Conservation (phyloP, 345 rosid species). For the Eucalyptus tenuipes region DNA sequence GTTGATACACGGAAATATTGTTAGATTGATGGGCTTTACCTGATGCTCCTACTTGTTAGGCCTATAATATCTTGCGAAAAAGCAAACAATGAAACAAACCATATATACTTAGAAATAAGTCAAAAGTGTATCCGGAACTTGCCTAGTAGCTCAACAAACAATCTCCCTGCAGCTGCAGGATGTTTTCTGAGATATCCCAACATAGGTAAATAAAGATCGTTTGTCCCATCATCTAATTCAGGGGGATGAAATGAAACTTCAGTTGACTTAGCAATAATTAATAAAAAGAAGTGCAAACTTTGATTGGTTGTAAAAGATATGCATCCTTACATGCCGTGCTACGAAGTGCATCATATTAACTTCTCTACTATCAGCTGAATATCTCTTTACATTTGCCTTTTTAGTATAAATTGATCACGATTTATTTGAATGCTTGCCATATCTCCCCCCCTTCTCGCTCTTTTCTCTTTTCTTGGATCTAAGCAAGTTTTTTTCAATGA, state of each 20-base stretch:
- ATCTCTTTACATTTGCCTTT: neutral
- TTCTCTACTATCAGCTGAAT: neutral
- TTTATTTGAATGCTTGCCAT: neutral
- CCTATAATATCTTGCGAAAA: neutral
- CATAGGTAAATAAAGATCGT: neutral
- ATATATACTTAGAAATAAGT: neutral
- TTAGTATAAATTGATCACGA: neutral
- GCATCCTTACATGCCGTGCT: neutral
- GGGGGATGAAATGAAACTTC: neutral
- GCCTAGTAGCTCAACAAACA: neutral
- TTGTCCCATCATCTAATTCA: neutral
- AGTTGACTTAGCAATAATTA: neutral
- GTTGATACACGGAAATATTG: neutral
- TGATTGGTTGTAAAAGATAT: neutral
- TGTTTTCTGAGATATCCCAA: neutral
- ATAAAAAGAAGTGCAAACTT: neutral
- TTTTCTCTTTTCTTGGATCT: neutral
- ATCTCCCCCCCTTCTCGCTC: fast-evolving
- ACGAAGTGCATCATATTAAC: neutral
- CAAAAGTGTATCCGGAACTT: neutral
- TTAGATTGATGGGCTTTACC: neutral
- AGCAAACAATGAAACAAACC: neutral
- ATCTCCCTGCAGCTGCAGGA: neutral
- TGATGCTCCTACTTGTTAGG: neutral
- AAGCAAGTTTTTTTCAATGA: neutral